These are phyloP conservation scores for Adenanthera pavonina DNA, from an alignment of 306 rosid genomes.

Conservation along the genomic window DNA sequence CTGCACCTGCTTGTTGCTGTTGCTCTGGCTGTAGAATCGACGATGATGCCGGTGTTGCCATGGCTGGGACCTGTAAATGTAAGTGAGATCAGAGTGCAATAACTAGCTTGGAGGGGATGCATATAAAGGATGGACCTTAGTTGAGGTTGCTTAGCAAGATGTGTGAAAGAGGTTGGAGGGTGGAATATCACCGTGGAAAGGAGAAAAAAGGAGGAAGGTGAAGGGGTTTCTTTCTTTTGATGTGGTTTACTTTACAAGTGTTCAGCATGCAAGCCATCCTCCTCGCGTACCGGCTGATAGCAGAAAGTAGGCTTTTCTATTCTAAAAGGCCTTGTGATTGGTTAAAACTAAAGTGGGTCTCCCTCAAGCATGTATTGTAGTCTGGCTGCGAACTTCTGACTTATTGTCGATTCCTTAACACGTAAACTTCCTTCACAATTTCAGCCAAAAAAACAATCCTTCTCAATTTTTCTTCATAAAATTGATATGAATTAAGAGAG, in stretches of 20 bases:
- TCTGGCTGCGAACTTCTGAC: not conserved
- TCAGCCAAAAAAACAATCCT: too few relatives aligned
- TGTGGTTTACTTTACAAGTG: conserved; percentile 27
- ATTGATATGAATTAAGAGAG: too few relatives aligned
- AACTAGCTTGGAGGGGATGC: not conserved
- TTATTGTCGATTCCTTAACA: not conserved
- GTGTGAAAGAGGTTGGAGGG: conserved; percentile 34
- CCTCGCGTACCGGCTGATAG: not conserved
- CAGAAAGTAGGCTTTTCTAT: conserved; percentile 20
- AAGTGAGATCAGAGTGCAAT: not conserved
- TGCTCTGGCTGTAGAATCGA: conserved; percentile 43
- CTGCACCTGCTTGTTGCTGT: conserved; percentile 32
- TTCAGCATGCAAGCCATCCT: conserved; percentile 37
- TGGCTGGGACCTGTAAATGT: conserved; percentile 14
- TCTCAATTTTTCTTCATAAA: too few relatives aligned
- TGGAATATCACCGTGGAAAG: conserved; percentile 66
- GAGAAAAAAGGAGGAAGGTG: conserved; percentile 17
- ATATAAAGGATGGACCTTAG: conserved; percentile 11
- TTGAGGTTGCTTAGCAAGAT: conserved; percentile 36
- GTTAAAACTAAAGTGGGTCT: not conserved
- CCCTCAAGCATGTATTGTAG: not conserved
- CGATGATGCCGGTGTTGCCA: conserved; percentile 45
- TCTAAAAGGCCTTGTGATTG: conserved; percentile 7
- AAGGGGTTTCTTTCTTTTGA: not conserved
- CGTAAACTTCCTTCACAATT: not conserved